Evolutionary conservation across 148 eudicot species (phyloP).

Genomic region (Limonium bicolor): DNA sequence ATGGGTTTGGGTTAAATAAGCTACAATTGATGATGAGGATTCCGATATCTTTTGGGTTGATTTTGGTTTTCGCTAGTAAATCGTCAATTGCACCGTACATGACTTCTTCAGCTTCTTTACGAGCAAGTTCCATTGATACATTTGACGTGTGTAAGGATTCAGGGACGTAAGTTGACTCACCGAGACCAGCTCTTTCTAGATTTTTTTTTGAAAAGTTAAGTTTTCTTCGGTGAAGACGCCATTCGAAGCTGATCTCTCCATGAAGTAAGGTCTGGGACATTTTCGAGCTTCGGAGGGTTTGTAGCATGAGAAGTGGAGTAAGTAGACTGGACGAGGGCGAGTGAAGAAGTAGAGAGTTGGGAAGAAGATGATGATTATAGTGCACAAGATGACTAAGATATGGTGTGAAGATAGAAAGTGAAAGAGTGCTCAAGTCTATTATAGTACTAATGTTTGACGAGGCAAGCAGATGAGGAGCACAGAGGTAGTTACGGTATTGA

Average conservation of each 20-base stretch:
- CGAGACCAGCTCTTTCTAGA: constrained; percentile 4
- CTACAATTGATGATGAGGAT: constrained; percentile 8
- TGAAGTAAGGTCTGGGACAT: constrained; percentile 7
- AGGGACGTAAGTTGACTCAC: constrained; percentile 8
- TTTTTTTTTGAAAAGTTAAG: constrained; percentile 5
- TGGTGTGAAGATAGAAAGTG: too few species aligned
- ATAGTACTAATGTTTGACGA: too few species aligned
- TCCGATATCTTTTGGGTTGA: constrained; percentile 8
- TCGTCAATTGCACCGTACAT: constrained; percentile 9
- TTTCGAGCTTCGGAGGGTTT: constrained; percentile 2
- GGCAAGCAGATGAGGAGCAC: too few species aligned
- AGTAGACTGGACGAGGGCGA: constrained; percentile 4
- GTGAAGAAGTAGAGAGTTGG: constrained; percentile 4
- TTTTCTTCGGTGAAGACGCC: constrained; percentile 4
- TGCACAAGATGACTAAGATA: constrained; percentile 2
- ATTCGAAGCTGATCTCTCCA: background rate
- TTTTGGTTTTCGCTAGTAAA: constrained; percentile 1
- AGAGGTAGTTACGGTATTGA: too few species aligned
- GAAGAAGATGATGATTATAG: constrained; percentile 2
- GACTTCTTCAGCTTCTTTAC: constrained; percentile 10
- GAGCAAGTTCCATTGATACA: constrained; percentile 1
- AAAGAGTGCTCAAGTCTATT: too few species aligned
- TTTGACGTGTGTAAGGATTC: constrained; percentile 6
- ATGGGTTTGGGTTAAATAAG: constrained; percentile 9
- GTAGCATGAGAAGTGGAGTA: constrained; percentile 8